phyloP scores from a whole-genome alignment of 495 filamentous ascomycete species.

The Physcia stellaris region DNA sequence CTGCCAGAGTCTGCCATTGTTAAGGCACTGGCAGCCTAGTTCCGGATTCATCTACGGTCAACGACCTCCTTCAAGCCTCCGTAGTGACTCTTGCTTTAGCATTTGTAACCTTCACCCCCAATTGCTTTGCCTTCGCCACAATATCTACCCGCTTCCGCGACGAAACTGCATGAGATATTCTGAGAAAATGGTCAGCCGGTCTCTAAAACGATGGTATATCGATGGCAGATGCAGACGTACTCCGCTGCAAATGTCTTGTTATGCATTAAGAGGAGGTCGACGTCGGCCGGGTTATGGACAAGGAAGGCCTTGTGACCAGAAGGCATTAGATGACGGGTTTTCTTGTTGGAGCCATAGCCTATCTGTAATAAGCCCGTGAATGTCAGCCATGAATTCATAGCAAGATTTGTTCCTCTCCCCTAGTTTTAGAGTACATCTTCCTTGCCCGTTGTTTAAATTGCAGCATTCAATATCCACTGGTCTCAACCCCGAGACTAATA shows the following conservation, averaged over 20 bases:
- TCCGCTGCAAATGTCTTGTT: constrained; percentile 97
- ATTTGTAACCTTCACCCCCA: constrained; percentile 98
- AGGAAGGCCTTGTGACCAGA: constrained; percentile 99
- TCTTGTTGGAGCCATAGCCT: constrained; percentile 95
- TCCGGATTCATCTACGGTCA: too few relatives aligned
- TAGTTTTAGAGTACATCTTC: background rate
- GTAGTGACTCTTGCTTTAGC: constrained; percentile 95
- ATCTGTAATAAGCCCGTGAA: constrained; percentile 35
- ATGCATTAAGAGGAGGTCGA: constrained; percentile 98
- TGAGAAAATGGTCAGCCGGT: constrained; percentile 19
- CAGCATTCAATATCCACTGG: background rate
- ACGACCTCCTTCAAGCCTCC: constrained; percentile 56
- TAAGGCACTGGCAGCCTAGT: too few relatives aligned
- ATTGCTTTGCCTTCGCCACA: constrained; percentile 86
- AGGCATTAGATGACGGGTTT: constrained; percentile 96
- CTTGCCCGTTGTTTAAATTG: background rate
- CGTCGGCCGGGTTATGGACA: constrained; percentile 86
- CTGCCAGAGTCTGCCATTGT: too few relatives aligned
- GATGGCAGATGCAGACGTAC: constrained; percentile 40
- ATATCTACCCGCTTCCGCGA: constrained; percentile 98
- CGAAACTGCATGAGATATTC: constrained; percentile 93
- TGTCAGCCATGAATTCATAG: background rate
- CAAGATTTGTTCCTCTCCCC: too few relatives aligned
- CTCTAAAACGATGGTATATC: background rate
- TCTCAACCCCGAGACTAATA: background rate